A percentile compares a stretch with the other conserved stretches of the same genome.
Evolutionary conservation across 345 rosid species (phyloP).

Genomic region (Eucalyptus marginata): DNA sequence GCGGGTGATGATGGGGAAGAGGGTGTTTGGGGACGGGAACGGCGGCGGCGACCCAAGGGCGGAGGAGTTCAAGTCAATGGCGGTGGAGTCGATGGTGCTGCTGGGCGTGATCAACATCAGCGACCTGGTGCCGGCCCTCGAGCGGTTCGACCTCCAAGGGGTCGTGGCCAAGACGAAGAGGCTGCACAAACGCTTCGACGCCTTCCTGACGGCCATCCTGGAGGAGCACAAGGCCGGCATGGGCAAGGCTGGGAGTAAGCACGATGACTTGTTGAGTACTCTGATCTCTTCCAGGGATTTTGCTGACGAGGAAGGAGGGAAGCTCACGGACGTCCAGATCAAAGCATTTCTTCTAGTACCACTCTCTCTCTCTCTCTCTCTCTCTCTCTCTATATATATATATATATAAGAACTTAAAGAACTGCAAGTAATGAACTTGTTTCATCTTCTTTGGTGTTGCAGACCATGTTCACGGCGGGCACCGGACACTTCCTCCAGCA

Average conservation of each 20-base stretch:
- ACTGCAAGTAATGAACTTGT: background rate
- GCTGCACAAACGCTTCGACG: no score
- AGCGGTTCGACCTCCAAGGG: background rate
- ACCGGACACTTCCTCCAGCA: constrained; percentile 92
- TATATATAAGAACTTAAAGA: no score
- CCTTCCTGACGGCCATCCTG: no score
- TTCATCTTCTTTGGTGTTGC: background rate
- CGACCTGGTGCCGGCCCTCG: background rate
- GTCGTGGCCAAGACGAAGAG: background rate
- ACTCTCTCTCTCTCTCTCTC: background rate
- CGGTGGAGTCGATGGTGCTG: background rate
- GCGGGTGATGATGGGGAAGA: background rate
- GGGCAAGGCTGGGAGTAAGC: no score
- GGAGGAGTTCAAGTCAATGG: background rate
- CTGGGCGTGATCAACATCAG: background rate
- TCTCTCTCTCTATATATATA: no score
- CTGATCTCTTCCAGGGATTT: constrained; percentile 20
- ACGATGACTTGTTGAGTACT: no score
- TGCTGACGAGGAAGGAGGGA: constrained; percentile 37
- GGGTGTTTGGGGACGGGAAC: background rate
- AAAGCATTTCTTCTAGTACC: constrained; percentile 76
- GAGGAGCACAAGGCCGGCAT: no score
- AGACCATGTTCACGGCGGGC: constrained; percentile 79
- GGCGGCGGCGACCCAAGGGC: background rate
- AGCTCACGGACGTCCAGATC: constrained; percentile 45